phyloP scores from a whole-genome alignment of 257 asterid genomes.

The Apocynum venetum region DNA sequence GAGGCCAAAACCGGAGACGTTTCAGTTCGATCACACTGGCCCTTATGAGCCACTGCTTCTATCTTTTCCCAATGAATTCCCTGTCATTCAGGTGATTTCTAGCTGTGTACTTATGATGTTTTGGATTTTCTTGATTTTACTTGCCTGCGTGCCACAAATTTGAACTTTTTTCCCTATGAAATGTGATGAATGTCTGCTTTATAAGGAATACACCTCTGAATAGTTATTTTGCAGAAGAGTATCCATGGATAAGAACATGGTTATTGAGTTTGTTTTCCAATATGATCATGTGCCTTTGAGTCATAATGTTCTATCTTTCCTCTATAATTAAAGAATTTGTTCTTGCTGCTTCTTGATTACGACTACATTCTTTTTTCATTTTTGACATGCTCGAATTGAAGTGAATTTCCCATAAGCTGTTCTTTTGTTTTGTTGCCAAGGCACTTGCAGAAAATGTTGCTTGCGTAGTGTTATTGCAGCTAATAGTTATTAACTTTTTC shows the following conservation, averaged over 20 bases:
- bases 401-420: not conserved
- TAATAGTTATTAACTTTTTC: not conserved
- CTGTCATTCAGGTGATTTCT: constrained; percentile 60
- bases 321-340: too few species aligned
- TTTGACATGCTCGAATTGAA: not conserved
- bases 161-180: not conserved
- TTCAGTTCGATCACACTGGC: constrained; percentile 43
- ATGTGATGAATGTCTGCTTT: not conserved
- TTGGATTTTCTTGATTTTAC: not conserved
- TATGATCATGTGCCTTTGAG: not conserved
- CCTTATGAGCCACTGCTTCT: constrained; percentile 77
- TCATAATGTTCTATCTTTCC: not conserved
- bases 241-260: not conserved
- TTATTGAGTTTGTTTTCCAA: not conserved
- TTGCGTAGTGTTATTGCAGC: not conserved
- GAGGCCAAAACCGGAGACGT: constrained; percentile 44
- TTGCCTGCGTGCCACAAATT: not conserved
- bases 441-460: not conserved
- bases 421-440: not conserved
- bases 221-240: not conserved
- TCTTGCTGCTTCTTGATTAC: not conserved
- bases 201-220: not conserved
- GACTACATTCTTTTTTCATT: not conserved
- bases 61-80: constrained; percentile 48
- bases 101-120: not conserved